Evolutionary conservation across 495 filamentous ascomycete species (phyloP).

Genomic region (Penicillium daleae): DNA sequence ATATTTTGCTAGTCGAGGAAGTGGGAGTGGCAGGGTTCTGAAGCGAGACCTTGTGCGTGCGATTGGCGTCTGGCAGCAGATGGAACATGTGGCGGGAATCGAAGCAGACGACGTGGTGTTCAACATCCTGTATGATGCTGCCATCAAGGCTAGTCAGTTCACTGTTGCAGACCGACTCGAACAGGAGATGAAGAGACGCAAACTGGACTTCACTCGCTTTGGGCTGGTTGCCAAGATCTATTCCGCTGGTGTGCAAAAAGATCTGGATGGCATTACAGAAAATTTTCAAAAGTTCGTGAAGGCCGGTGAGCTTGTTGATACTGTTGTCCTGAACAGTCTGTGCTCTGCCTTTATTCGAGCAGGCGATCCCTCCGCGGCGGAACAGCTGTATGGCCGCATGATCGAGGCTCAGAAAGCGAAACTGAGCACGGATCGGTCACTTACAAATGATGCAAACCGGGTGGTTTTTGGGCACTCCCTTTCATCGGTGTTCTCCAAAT

Average conservation of each 20-base stretch:
- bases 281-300: conserved; percentile 78
- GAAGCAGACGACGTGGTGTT: conserved; percentile 73
- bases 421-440: neutral
- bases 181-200: conserved; percentile 74
- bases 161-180: conserved; percentile 80
- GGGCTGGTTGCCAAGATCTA: conserved; percentile 82
- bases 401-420: conserved; percentile 43
- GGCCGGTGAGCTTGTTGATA: conserved; percentile 85
- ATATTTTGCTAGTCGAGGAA: conserved; percentile 72
- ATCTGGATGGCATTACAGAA: conserved; percentile 68
- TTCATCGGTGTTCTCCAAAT: conserved; percentile 34
- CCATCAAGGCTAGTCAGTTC: conserved; percentile 82
- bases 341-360: conserved; percentile 75
- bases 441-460: neutral
- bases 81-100: conserved; percentile 76
- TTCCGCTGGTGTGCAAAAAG: conserved; percentile 71
- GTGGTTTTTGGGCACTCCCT: conserved; percentile 15
- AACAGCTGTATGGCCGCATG: conserved; percentile 82
- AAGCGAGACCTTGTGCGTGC: conserved; percentile 69
- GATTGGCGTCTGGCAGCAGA: conserved; percentile 83
- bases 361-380: conserved; percentile 71
- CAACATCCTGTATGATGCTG: conserved; percentile 88
- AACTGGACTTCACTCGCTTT: conserved; percentile 67
- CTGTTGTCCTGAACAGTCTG: conserved; percentile 81
- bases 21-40: conserved; percentile 54